Conservation (phyloP, 768 basidiomycete species). For the Collybia sp. region DNA sequence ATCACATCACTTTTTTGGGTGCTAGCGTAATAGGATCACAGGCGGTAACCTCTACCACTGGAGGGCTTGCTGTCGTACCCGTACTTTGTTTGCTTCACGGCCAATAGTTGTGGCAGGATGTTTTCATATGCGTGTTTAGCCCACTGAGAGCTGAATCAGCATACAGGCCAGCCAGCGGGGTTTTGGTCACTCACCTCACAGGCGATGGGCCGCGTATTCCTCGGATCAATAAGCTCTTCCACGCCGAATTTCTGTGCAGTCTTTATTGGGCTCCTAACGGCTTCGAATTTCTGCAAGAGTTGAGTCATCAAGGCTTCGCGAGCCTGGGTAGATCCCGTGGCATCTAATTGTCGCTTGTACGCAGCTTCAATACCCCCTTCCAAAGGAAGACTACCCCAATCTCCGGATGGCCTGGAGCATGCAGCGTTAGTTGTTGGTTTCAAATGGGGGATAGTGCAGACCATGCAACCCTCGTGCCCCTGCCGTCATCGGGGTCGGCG, state of each 20-base stretch:
- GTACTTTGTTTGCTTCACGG: slow-evolving; percentile 20
- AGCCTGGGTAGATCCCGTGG: slow-evolving; percentile 21
- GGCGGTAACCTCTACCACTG: slow-evolving; percentile 23
- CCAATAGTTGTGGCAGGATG: slow-evolving; percentile 26
- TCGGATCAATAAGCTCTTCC: slow-evolving; percentile 37
- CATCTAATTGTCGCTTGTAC: slow-evolving; percentile 33
- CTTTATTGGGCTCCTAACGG: slow-evolving; percentile 31
- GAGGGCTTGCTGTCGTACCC: too few species aligned
- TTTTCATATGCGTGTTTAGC: too few species aligned
- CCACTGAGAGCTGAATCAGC: slow-evolving; percentile 23
- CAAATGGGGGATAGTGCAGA: slow-evolving; percentile 7
- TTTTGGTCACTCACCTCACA: slow-evolving; percentile 25
- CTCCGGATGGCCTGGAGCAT: slow-evolving; percentile 30
- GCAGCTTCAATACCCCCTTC: slow-evolving; percentile 40
- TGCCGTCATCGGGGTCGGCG: slow-evolving; percentile 28
- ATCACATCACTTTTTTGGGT: too few species aligned
- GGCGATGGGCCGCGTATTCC: slow-evolving; percentile 29
- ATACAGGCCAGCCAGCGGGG: neutral
- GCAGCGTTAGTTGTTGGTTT: neutral
- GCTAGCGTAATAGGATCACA: slow-evolving; percentile 1
- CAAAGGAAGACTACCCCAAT: slow-evolving; percentile 36
- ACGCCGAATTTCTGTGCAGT: slow-evolving; percentile 36
- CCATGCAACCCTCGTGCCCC: slow-evolving; percentile 30
- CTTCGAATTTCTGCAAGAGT: slow-evolving; percentile 29
- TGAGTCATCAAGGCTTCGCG: slow-evolving; percentile 23